Evolutionary conservation across 2,329 filamentous ascomycete genomes (phyloP).

Genomic region (Thermoascus crustaceus): DNA sequence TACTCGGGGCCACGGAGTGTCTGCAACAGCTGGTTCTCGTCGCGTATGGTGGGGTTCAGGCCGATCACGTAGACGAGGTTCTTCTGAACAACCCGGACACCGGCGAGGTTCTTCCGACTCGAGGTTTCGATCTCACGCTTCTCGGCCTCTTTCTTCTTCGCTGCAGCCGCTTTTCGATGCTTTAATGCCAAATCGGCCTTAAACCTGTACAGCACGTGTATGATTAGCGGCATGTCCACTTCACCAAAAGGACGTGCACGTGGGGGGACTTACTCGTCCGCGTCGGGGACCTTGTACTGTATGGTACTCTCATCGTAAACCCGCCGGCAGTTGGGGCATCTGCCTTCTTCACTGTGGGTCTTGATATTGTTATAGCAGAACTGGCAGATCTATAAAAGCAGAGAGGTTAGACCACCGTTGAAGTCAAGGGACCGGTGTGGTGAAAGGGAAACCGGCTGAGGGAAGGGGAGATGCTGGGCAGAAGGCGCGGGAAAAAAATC

Average conservation of each 20-base stretch:
- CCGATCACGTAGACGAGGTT: slow-evolving; percentile 98
- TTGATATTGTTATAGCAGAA: slow-evolving; percentile 99
- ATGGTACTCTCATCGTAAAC: slow-evolving; percentile 97
- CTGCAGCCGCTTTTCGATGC: slow-evolving; percentile 85
- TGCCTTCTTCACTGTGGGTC: slow-evolving; percentile 84
- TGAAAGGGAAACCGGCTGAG: slow-evolving; percentile 4
- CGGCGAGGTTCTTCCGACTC: slow-evolving; percentile 90
- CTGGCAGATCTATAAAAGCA: slow-evolving; percentile 73
- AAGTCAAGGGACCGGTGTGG: not conserved
- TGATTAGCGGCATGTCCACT: not conserved
- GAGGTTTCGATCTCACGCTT: slow-evolving; percentile 94
- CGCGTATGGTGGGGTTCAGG: slow-evolving; percentile 79
- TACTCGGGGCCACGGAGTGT: slow-evolving; percentile 86
- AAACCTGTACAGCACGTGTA: slow-evolving; percentile 28
- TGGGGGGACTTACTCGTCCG: slow-evolving; percentile 70
- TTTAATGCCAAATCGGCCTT: slow-evolving; percentile 51
- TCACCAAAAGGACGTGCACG: slow-evolving; percentile 8
- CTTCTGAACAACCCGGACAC: slow-evolving; percentile 93
- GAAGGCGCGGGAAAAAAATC: no score
- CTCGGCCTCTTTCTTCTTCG: slow-evolving; percentile 87
- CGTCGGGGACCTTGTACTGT: slow-evolving; percentile 89
- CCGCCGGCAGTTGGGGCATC: slow-evolving; percentile 93
- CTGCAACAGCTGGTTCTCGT: slow-evolving; percentile 77
- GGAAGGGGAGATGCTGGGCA: no score
- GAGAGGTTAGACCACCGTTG: slow-evolving; percentile 3